Conservation (phyloP, 306 rosid genomes). For the Aeschynomene evenia region DNA sequence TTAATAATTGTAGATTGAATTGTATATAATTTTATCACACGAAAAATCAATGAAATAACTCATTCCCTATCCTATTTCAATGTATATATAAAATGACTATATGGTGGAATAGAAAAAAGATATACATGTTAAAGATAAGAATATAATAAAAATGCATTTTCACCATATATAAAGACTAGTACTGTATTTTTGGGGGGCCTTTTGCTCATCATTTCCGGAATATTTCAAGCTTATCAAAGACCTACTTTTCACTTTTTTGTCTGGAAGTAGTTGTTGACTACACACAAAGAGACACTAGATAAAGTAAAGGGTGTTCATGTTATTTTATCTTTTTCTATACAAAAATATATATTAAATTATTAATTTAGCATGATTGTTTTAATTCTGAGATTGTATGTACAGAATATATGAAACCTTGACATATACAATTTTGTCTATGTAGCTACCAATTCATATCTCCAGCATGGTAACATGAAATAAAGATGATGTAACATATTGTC, state of each 20-base stretch:
- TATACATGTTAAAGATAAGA: neutral
- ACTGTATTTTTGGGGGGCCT: slow-evolving; percentile 49
- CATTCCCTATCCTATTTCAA: too few species aligned
- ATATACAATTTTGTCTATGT: neutral
- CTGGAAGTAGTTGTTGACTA: slow-evolving; percentile 76
- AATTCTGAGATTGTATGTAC: neutral
- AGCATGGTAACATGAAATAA: neutral
- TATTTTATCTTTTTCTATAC: neutral
- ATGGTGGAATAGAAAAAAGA: too few species aligned
- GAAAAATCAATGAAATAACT: too few species aligned
- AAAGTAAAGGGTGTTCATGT: slow-evolving; percentile 29
- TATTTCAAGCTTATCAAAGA: slow-evolving; percentile 44
- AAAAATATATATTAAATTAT: neutral
- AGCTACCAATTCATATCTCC: neutral
- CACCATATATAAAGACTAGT: slow-evolving; percentile 33
- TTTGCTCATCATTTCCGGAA: slow-evolving; percentile 49
- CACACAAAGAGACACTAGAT: slow-evolving; percentile 17
- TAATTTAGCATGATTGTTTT: neutral
- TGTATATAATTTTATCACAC: too few species aligned
- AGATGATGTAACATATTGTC: neutral
- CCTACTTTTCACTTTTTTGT: slow-evolving; percentile 53
- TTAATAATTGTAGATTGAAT: too few species aligned
- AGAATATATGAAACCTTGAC: neutral
- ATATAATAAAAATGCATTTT: slow-evolving; percentile 23
- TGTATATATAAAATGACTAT: too few species aligned